Percentiles rank a stretch among this genome's conserved stretches.
Conservation (phyloP, 257 asterid species). For the Handroanthus guayacan region DNA sequence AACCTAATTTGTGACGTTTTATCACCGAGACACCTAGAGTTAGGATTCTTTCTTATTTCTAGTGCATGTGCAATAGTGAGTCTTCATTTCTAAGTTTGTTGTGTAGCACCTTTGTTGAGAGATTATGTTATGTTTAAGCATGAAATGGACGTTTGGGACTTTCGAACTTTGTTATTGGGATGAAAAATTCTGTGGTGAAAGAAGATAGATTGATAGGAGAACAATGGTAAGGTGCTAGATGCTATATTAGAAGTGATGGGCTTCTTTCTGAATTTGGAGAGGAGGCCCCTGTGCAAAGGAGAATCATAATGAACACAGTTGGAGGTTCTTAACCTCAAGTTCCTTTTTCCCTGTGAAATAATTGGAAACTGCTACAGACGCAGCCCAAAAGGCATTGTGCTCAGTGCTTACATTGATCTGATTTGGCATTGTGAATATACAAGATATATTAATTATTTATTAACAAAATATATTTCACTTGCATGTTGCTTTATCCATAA, state of each 20-base stretch:
- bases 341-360: neutral
- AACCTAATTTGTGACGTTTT: neutral
- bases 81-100: constrained; percentile 1
- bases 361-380: constrained; percentile 10
- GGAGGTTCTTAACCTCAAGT: constrained; percentile 9
- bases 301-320: constrained; percentile 10
- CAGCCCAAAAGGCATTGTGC: neutral
- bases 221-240: neutral
- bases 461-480: neutral
- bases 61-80: neutral
- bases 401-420: neutral
- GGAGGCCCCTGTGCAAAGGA: neutral
- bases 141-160: neutral
- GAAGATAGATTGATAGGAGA: constrained; percentile 12
- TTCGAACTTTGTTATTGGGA: neutral
- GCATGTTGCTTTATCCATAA: constrained; percentile 20
- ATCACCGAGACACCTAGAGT: neutral
- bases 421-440: constrained; percentile 5
- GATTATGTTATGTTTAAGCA: neutral
- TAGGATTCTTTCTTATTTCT: neutral
- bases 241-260: neutral
- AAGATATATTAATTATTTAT: neutral
- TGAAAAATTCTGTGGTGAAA: constrained; percentile 13
- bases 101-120: neutral
- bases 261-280: constrained; percentile 3